phyloP scores from a whole-genome alignment of 2,329 filamentous ascomycete genomes.

The Zasmidium cellare region DNA sequence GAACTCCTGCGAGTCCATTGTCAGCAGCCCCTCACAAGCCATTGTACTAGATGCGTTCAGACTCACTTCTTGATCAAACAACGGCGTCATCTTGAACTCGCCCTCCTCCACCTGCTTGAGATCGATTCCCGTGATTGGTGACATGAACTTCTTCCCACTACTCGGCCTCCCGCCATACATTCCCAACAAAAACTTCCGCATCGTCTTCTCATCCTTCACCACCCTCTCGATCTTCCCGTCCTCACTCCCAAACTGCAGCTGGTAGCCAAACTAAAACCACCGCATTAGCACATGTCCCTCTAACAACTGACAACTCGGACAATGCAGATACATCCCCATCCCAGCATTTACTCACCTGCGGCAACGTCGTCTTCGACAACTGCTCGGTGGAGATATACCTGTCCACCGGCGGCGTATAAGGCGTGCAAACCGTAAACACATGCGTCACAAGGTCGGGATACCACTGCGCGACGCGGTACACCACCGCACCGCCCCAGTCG shows the following conservation, averaged over 20 bases:
- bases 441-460: constrained; percentile 70
- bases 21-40: not conserved
- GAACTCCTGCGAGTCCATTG: constrained; percentile 53
- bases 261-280: constrained; percentile 83
- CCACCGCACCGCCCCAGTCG: constrained; percentile 82
- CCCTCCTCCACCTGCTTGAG: constrained; percentile 54
- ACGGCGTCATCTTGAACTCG: constrained; percentile 54
- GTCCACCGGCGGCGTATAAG: constrained; percentile 60
- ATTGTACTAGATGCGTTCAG: constrained; percentile 15
- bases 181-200: constrained; percentile 69
- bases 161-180: constrained; percentile 67
- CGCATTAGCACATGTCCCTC: too few species aligned
- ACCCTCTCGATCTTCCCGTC: constrained; percentile 53
- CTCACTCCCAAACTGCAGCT: constrained; percentile 67
- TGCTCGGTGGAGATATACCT: constrained; percentile 59
- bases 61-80: constrained; percentile 62
- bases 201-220: constrained; percentile 52
- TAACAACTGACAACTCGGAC: too few species aligned
- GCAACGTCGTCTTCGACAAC: constrained; percentile 58
- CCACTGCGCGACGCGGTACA: constrained; percentile 73
- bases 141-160: constrained; percentile 59
- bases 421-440: constrained; percentile 77
- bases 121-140: constrained; percentile 60
- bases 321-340: too few species aligned
- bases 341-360: too few species aligned